Conservation (phyloP, 345 rosid genomes). For the Populus tremula region DNA sequence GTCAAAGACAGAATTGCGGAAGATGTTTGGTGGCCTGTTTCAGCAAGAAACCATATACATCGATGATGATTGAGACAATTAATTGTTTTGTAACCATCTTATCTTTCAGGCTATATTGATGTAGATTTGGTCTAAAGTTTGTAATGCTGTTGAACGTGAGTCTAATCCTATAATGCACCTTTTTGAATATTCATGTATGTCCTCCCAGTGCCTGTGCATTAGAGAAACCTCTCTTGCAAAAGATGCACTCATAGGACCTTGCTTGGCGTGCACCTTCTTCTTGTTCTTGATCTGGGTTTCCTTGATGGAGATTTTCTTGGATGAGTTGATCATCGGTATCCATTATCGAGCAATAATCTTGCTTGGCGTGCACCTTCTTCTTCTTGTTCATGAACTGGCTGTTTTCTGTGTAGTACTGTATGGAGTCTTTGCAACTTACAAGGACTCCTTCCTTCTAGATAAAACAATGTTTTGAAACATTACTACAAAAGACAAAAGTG, state of each 20-base stretch:
- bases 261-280: conserved; percentile 16
- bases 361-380: conserved; percentile 10
- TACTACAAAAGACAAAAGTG: conserved; percentile 24
- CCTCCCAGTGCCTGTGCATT: conserved; percentile 30
- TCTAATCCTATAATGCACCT: background rate
- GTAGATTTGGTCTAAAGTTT: conserved; percentile 8
- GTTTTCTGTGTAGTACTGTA: background rate
- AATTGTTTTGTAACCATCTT: background rate
- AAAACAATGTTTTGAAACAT: background rate
- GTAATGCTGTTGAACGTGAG: background rate
- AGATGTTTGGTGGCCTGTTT: conserved; percentile 83
- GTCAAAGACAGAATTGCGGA: conserved; percentile 61
- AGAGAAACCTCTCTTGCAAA: conserved; percentile 29
- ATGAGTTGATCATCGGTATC: conserved; percentile 26
- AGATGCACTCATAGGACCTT: conserved; percentile 40
- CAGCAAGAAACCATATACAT: conserved; percentile 85
- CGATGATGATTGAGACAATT: conserved; percentile 58
- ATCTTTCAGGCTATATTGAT: conserved; percentile 4
- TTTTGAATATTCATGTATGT: conserved; percentile 20
- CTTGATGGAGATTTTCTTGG: conserved; percentile 21
- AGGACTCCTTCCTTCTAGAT: conserved; percentile 14
- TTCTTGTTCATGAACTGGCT: conserved; percentile 20
- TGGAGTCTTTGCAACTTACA: background rate
- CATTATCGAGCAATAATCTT: conserved; percentile 7
- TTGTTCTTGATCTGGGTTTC: conserved; percentile 23